Evolutionary conservation across 257 asterid species (phyloP).

Genomic region (Prunella vulgaris): DNA sequence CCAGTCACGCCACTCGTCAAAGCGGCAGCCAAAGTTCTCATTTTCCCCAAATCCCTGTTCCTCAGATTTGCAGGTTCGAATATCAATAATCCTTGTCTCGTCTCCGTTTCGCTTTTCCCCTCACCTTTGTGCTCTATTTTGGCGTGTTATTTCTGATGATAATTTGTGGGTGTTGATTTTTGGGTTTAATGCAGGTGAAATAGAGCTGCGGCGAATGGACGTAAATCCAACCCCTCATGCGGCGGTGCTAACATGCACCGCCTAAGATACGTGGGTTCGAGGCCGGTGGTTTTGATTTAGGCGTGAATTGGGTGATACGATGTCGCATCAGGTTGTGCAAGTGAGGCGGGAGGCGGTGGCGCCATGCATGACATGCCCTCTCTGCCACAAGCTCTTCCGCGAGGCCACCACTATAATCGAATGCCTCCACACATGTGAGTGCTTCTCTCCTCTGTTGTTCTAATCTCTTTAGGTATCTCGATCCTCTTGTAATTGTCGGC

Average conservation of each 20-base stretch:
- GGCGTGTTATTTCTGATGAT: constrained; percentile 17
- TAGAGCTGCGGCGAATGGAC: constrained; percentile 45
- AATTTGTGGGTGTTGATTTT: constrained; percentile 26
- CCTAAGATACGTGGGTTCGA: constrained; percentile 34
- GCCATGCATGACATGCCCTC: constrained; percentile 99
- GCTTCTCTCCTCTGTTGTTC: neutral
- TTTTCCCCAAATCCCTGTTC: constrained; percentile 33
- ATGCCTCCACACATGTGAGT: constrained; percentile 96
- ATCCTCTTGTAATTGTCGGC: constrained; percentile 1
- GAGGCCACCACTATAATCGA: constrained; percentile 94
- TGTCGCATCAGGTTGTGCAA: constrained; percentile 86
- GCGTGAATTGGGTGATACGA: constrained; percentile 42
- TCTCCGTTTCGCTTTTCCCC: constrained; percentile 1
- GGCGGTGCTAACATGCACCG: constrained; percentile 66
- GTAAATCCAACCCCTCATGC: constrained; percentile 45
- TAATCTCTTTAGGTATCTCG: neutral
- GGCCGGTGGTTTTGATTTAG: constrained; percentile 31
- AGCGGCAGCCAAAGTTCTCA: neutral
- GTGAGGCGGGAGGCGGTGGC: constrained; percentile 67
- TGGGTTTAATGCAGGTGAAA: constrained; percentile 55
- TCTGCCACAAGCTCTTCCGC: constrained; percentile 77
- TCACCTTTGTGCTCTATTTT: constrained; percentile 5
- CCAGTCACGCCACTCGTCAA: constrained; percentile 12
- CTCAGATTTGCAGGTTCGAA: constrained; percentile 36
- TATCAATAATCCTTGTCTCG: constrained; percentile 16